Percentiles rank a stretch among this genome's conserved stretches.
Evolutionary conservation across 2,329 filamentous ascomycete genomes (phyloP).

Genomic region (Botryotinia globosa): DNA sequence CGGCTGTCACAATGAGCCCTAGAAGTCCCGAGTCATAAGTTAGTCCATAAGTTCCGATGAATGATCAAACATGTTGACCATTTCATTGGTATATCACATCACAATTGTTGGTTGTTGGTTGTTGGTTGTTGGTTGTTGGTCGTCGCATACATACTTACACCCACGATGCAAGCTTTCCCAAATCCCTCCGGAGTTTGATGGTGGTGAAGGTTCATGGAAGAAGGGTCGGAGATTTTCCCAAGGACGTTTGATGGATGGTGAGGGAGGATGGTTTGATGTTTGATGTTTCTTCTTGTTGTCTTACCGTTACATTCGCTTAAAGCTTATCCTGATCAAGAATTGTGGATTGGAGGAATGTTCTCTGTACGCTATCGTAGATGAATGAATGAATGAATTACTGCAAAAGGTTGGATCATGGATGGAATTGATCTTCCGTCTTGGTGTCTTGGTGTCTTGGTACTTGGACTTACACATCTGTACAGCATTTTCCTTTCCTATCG

Average conservation of each 20-base stretch:
- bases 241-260: background rate
- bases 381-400: background rate
- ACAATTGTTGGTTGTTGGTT: background rate
- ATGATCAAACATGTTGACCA: background rate
- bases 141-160: background rate
- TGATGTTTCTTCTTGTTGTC: constrained; percentile 2
- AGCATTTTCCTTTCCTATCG: background rate
- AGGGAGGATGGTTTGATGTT: background rate
- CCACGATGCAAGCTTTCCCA: background rate
- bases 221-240: background rate
- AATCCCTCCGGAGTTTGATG: background rate
- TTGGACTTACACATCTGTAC: background rate
- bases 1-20: background rate
- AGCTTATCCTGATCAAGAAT: background rate
- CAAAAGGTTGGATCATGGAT: background rate
- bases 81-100: background rate
- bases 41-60: background rate
- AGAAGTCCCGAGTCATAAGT: background rate
- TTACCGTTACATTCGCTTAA: constrained; percentile 10
- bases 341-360: background rate
- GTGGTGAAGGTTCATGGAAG: background rate
- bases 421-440: background rate
- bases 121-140: background rate
- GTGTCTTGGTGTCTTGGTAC: background rate
- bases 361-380: background rate